Percentiles rank a stretch among this genome's conserved stretches.
phyloP scores from a whole-genome alignment of 2,329 filamentous ascomycete species.

The Graphilbum ipis-grandicollis region DNA sequence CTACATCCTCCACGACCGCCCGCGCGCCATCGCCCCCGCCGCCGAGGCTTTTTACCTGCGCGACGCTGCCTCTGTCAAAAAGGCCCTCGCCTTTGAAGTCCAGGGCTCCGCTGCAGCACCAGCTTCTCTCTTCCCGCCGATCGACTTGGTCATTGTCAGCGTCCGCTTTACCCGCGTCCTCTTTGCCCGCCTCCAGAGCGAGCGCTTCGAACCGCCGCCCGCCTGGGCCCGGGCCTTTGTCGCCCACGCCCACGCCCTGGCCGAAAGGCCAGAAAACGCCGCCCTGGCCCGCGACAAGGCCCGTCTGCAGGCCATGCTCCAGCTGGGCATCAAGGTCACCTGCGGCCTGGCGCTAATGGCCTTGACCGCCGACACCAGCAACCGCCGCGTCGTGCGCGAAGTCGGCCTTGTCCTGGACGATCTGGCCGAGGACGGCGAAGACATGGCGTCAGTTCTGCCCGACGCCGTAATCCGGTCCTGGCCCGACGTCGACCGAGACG shows the following conservation, averaged over 20 bases:
- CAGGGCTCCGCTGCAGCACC: no score
- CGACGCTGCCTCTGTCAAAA: conserved; percentile 54
- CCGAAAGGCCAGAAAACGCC: conserved; percentile 3
- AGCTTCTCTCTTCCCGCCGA: conserved; percentile 68
- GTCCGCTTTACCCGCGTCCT: conserved; percentile 74
- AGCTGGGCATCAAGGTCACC: conserved; percentile 76
- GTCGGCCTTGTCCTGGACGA: conserved; percentile 63
- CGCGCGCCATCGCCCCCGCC: conserved; percentile 63
- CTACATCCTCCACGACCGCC: conserved; percentile 57
- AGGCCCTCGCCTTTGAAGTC: conserved; percentile 36
- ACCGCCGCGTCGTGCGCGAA: conserved; percentile 54
- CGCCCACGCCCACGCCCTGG: conserved; percentile 10
- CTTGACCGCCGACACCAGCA: conserved; percentile 45
- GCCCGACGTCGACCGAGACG: conserved; percentile 43
- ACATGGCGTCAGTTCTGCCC: conserved; percentile 38
- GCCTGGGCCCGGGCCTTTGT: conserved; percentile 25
- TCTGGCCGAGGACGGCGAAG: conserved; percentile 51
- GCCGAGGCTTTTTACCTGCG: conserved; percentile 86
- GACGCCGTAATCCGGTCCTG: conserved; percentile 58
- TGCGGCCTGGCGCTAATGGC: conserved; percentile 85
- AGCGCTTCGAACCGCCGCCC: conserved; percentile 55
- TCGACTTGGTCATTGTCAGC: conserved; percentile 64
- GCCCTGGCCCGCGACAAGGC: conserved; percentile 3
- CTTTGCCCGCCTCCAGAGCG: conserved; percentile 78
- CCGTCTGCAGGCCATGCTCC: conserved; percentile 24